A percentile compares a stretch with the other conserved stretches of the same genome.
phyloP scores from a whole-genome alignment of 2,329 filamentous ascomycete genomes.

The Pseudogymnoascus sp. region DNA sequence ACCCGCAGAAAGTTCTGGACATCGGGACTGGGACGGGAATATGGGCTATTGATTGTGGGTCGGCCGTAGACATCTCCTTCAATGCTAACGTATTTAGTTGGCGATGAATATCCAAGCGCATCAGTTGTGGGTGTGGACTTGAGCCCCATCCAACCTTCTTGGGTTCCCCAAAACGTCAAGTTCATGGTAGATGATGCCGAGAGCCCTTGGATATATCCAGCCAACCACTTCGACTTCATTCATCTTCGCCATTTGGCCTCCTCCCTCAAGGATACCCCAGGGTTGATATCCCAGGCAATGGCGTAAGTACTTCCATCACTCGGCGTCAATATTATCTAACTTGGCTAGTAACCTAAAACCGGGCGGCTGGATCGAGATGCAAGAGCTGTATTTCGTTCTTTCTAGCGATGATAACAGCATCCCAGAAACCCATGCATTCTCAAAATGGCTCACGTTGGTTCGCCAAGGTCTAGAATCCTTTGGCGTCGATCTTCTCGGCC shows the following conservation, averaged over 20 bases:
- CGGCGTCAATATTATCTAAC: background rate
- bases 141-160: constrained; percentile 34
- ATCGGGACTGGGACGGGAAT: constrained; percentile 17
- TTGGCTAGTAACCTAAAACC: constrained; percentile 15
- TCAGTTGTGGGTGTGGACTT: constrained; percentile 32
- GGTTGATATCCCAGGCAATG: constrained; percentile 10
- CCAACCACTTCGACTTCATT: constrained; percentile 16
- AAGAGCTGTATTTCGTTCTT: constrained; percentile 16
- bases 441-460: constrained; percentile 7
- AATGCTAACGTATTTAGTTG: constrained; percentile 15
- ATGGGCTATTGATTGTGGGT: constrained; percentile 3
- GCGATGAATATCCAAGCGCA: constrained; percentile 23
- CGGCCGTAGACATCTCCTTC: background rate
- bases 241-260: constrained; percentile 11
- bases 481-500: constrained; percentile 10
- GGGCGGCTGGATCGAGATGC: constrained; percentile 25
- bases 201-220: constrained; percentile 34
- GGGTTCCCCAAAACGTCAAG: constrained; percentile 38
- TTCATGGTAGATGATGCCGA: constrained; percentile 44
- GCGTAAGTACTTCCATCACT: background rate
- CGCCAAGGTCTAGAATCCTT: constrained; percentile 11
- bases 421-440: constrained; percentile 9
- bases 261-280: constrained; percentile 11
- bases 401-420: constrained; percentile 13
- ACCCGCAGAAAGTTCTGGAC: constrained; percentile 10